Evolutionary conservation across 1,139 yeast genomes (phyloP), one percentile per base, ranked within the genome.

Genomic region (Lizanozyma gosingica): DNA sequence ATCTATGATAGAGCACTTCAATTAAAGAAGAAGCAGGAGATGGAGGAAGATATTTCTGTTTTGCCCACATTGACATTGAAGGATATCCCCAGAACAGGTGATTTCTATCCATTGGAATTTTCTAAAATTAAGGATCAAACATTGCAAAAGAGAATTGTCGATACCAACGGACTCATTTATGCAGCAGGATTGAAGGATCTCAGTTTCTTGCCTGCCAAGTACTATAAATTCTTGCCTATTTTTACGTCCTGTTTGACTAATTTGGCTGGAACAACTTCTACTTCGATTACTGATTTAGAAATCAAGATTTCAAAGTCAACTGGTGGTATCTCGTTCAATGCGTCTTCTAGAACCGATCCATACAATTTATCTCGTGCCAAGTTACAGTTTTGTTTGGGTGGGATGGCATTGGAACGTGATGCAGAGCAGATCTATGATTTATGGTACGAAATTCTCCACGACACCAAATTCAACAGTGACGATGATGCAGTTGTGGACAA

Each of bases 161-260:
- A 81, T 47, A 76, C 94, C 2, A 85, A 85, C 52, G 94, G 92
- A 0, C 63, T 87, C 41, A 73, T 85, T 0, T 88, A 88, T 54
- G 68, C 80, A 43, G 71, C 81, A 38, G 85, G 83, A 14, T 61
- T 76, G 35, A 72, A 78, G 47, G 67, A 74, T 37, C 59, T 87
- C 18, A 62, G 68, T 38, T 67, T 65, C 40, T 56, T 83, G 22
- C 92, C 95, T 11, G 51, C 65, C 2, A 76, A 76, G 15, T 67
- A 83, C 39, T 73, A 80, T 45, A 80, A 81, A 32, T 87, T 75
- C 50, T 60, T 94, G 47, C 86, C 96, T 0, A 59, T 94, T 37
- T 92, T 85, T 60, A 68, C 83, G 9, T 83, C 82, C 18, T 84
- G 95, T 40, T 68, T 90, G 47, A 83, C 94, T 3, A 86, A 83